A percentile compares a stretch with the other conserved stretches of the same genome.
Evolutionary conservation across 2,329 filamentous ascomycete species (phyloP).

Genomic region (Xenoacremonium recifei): DNA sequence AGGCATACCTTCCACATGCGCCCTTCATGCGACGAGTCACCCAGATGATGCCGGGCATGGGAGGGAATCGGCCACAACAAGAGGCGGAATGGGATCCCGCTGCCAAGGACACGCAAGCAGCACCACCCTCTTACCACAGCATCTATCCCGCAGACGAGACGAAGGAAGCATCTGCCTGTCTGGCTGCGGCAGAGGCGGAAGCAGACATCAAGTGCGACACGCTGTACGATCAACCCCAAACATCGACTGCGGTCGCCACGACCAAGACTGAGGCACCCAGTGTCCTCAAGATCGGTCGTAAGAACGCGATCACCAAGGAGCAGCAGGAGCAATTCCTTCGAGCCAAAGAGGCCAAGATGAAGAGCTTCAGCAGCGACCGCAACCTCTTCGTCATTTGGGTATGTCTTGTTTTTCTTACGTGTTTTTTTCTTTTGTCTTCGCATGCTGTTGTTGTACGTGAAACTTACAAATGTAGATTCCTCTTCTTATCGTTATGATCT

Average conservation of each 20-base stretch:
- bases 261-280: constrained; percentile 39
- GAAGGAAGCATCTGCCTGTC: constrained; percentile 58
- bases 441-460: not conserved
- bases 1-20: constrained; percentile 58
- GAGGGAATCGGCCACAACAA: constrained; percentile 41
- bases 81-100: constrained; percentile 40
- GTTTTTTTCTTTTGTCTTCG: not conserved
- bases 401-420: constrained; percentile 23
- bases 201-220: constrained; percentile 57
- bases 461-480: constrained; percentile 42
- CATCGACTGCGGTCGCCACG: constrained; percentile 30
- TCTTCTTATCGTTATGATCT: constrained; percentile 46
- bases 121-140: constrained; percentile 75
- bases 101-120: not conserved
- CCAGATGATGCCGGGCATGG: constrained; percentile 68
- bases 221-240: constrained; percentile 46
- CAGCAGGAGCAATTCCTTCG: constrained; percentile 63
- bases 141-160: constrained; percentile 62
- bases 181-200: constrained; percentile 57
- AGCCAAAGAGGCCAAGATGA: constrained; percentile 60
- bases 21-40: constrained; percentile 71
- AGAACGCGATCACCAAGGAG: constrained; percentile 62
- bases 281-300: constrained; percentile 59
- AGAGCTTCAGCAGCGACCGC: constrained; percentile 61
- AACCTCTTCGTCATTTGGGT: constrained; percentile 71